Conservation (phyloP, 2,329 filamentous ascomycete genomes). For the Teratosphaeria zuluensis region DNA sequence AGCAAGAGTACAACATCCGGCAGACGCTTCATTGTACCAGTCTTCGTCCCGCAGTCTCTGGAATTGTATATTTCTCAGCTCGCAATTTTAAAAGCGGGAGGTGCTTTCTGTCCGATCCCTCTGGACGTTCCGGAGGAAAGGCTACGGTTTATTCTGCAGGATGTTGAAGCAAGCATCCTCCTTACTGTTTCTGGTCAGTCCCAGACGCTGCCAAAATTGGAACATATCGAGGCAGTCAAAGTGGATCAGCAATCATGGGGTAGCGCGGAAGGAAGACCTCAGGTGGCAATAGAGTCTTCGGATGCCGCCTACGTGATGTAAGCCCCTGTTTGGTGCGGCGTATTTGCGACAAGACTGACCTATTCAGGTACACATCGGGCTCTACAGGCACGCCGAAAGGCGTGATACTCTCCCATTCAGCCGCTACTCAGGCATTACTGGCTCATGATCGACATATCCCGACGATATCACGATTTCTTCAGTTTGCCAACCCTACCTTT, state of each 20-base stretch:
- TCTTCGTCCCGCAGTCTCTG: constrained; percentile 68
- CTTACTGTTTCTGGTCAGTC: constrained; percentile 50
- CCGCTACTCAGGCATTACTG: constrained; percentile 71
- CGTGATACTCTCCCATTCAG: constrained; percentile 69
- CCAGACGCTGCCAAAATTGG: constrained; percentile 28
- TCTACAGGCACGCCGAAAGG: constrained; percentile 76
- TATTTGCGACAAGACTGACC: background rate
- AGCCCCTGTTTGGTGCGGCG: background rate
- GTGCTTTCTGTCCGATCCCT: constrained; percentile 76
- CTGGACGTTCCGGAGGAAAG: constrained; percentile 69
- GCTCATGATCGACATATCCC: constrained; percentile 75
- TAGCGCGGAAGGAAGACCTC: constrained; percentile 26
- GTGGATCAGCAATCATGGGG: constrained; percentile 24
- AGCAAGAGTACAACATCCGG: constrained; percentile 7
- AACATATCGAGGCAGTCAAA: constrained; percentile 29
- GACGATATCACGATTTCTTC: constrained; percentile 66
- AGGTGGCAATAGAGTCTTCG: constrained; percentile 5
- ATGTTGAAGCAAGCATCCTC: constrained; percentile 61
- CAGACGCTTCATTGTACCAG: constrained; percentile 51
- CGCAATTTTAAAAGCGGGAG: constrained; percentile 70
- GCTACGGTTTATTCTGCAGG: constrained; percentile 68
- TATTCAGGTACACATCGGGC: constrained; percentile 8
- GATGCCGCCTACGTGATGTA: constrained; percentile 80
- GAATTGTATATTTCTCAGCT: constrained; percentile 69
- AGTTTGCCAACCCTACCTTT: constrained; percentile 87